phyloP scores from a whole-genome alignment of 2,329 filamentous ascomycete genomes.

The Colletotrichum sublineola region DNA sequence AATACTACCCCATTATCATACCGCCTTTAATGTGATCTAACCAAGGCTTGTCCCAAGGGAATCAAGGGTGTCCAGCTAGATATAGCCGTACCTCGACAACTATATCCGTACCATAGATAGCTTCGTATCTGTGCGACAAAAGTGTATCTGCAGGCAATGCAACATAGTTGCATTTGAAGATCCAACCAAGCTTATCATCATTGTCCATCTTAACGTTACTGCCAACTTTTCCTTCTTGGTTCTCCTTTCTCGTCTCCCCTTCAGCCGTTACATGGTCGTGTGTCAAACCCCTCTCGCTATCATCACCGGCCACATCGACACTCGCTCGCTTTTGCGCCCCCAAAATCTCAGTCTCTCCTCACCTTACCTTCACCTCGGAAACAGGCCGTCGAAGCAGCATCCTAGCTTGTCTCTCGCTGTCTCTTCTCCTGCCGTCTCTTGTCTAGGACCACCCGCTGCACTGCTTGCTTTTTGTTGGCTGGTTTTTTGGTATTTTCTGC shows the following conservation, averaged over 20 bases:
- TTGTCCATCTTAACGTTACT: constrained; percentile 23
- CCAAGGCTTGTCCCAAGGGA: neutral
- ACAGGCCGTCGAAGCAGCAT: constrained; percentile 5
- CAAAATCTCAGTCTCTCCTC: constrained; percentile 6
- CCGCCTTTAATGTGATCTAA: constrained; percentile 17
- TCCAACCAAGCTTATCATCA: constrained; percentile 31
- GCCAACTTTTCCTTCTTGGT: constrained; percentile 23
- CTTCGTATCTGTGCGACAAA: neutral
- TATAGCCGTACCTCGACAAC: neutral
- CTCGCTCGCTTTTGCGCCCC: constrained; percentile 28
- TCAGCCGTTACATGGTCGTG: constrained; percentile 5
- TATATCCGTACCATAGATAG: neutral
- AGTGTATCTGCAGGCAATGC: constrained; percentile 3
- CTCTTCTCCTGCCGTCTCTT: neutral
- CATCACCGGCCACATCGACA: constrained; percentile 18
- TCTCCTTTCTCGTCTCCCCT: neutral
- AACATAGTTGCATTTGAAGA: constrained; percentile 9
- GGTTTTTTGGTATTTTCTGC: constrained; percentile 3
- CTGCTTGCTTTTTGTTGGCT: neutral
- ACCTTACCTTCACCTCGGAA: constrained; percentile 7
- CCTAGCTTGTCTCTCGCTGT: constrained; percentile 2
- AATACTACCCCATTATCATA: constrained; percentile 28
- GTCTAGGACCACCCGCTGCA: constrained; percentile 3
- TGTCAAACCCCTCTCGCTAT: constrained; percentile 13
- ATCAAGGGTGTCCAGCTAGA: neutral